A percentile compares a stretch with the other conserved stretches of the same genome.
These are phyloP conservation scores for Amanita molliuscula DNA, from an alignment of 768 basidiomycete genomes.

Conservation along the genomic window DNA sequence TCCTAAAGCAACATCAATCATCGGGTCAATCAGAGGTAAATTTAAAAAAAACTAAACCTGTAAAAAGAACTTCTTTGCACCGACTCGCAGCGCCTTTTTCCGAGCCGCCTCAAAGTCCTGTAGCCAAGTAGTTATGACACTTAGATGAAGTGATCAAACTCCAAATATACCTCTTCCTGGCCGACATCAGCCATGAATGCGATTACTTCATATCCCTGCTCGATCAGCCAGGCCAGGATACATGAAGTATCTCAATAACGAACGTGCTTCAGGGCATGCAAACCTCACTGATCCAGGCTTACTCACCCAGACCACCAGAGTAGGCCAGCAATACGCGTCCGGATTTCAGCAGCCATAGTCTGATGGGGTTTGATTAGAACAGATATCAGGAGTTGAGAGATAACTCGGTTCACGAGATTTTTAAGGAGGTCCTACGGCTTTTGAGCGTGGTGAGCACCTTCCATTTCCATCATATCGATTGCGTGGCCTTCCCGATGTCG, in stretches of 20 bases:
- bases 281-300: not conserved
- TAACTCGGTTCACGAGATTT: not conserved
- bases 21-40: not conserved
- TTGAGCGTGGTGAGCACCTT: conserved; percentile 2
- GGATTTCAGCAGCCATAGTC: conserved; percentile 37
- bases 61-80: conserved; percentile 94
- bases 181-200: conserved; percentile 97
- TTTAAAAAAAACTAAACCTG: conserved; percentile 48
- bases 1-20: conserved; percentile 39
- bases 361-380: not conserved
- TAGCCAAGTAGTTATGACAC: conserved; percentile 7
- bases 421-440: not conserved
- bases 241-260: conserved; percentile 80
- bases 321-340: conserved; percentile 96
- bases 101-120: conserved; percentile 92
- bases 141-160: not conserved
- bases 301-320: conserved; percentile 93
- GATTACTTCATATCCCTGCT: conserved; percentile 93
- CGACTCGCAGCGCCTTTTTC: conserved; percentile 80
- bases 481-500: not conserved
- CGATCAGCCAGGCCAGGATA: conserved; percentile 98
- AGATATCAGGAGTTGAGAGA: not conserved
- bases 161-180: conserved; percentile 62
- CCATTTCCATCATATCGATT: not conserved
- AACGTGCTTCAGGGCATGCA: conserved; percentile 7